Evolutionary conservation across 2,329 filamentous ascomycete genomes (phyloP).

Genomic region (Neodidymelliopsis sp.): DNA sequence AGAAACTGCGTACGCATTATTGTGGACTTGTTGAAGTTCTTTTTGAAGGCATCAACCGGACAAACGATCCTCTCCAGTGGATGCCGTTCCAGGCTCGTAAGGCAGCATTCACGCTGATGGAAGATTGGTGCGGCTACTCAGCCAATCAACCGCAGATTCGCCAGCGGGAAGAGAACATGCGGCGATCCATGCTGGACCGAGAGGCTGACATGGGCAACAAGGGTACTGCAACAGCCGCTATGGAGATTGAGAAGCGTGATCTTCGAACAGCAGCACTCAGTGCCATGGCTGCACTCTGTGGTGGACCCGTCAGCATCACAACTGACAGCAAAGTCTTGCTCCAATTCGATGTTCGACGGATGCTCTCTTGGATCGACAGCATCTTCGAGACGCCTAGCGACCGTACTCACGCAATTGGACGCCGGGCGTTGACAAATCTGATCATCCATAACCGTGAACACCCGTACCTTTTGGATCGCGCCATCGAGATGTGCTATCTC

Average conservation of each 20-base stretch:
- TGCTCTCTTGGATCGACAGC: slow-evolving; percentile 93
- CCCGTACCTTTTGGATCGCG: slow-evolving; percentile 84
- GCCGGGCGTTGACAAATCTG: slow-evolving; percentile 85
- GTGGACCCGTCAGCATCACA: slow-evolving; percentile 80
- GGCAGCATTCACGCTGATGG: slow-evolving; percentile 95
- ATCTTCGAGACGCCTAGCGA: slow-evolving; percentile 95
- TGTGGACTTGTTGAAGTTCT: slow-evolving; percentile 92
- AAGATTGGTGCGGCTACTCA: slow-evolving; percentile 98
- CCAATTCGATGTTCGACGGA: slow-evolving; percentile 89
- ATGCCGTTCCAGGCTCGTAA: slow-evolving; percentile 97
- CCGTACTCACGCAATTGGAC: slow-evolving; percentile 87
- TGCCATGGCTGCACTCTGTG: slow-evolving; percentile 93
- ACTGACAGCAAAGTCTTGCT: slow-evolving; percentile 88
- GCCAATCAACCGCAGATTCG: slow-evolving; percentile 86
- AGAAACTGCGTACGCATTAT: slow-evolving; percentile 89
- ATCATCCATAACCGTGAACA: slow-evolving; percentile 91
- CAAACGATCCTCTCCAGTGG: slow-evolving; percentile 86
- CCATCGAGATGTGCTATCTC: slow-evolving; percentile 89
- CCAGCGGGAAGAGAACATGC: slow-evolving; percentile 84
- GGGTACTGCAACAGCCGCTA: slow-evolving; percentile 81
- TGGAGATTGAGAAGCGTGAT: slow-evolving; percentile 97
- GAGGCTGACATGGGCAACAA: slow-evolving; percentile 76
- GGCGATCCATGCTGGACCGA: slow-evolving; percentile 81
- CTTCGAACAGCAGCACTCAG: slow-evolving; percentile 88
- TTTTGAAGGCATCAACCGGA: slow-evolving; percentile 88